Conservation (phyloP, 1,284 basidiomycete genomes). For the Volvariella surrecta region DNA sequence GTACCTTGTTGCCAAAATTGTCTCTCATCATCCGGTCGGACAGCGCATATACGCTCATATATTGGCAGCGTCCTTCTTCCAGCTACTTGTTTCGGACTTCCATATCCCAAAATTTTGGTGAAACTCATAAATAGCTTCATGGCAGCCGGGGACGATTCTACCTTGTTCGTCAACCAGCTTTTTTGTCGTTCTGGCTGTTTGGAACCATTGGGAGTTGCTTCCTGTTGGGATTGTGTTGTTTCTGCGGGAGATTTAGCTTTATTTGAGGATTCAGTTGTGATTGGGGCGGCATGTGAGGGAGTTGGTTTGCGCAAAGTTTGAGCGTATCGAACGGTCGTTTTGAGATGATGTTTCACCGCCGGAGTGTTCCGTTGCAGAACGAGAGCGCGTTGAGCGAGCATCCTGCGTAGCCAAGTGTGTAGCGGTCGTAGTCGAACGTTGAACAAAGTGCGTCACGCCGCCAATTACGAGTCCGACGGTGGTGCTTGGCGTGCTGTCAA, state of each 20-base stretch:
- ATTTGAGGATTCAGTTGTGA: too few relatives aligned
- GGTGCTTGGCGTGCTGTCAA: too few relatives aligned
- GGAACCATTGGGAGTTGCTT: too few relatives aligned
- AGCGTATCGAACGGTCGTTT: neutral
- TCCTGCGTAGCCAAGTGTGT: too few relatives aligned
- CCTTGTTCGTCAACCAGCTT: conserved; percentile 50
- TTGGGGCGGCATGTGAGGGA: neutral
- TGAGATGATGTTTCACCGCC: too few relatives aligned
- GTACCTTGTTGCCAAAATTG: conserved; percentile 62
- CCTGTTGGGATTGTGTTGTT: too few relatives aligned
- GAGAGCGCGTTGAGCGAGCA: too few relatives aligned
- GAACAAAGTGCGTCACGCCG: too few relatives aligned
- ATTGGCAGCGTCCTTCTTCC: conserved; percentile 47
- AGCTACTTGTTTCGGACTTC: conserved; percentile 51
- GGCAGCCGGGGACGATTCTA: conserved; percentile 43
- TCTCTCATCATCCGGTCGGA: conserved; percentile 49
- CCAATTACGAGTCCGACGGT: too few relatives aligned
- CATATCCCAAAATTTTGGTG: conserved; percentile 50
- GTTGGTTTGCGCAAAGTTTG: neutral
- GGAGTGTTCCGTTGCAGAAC: too few relatives aligned
- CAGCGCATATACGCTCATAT: conserved; percentile 51
- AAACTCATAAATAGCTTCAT: conserved; percentile 41
- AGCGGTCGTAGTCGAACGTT: too few relatives aligned
- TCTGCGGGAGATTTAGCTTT: too few relatives aligned
- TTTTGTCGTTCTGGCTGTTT: conserved; percentile 8